These are phyloP conservation scores for Mucor velutinosus DNA, from an alignment of 371 early-diverging fungal genomes.

Conservation along the genomic window DNA sequence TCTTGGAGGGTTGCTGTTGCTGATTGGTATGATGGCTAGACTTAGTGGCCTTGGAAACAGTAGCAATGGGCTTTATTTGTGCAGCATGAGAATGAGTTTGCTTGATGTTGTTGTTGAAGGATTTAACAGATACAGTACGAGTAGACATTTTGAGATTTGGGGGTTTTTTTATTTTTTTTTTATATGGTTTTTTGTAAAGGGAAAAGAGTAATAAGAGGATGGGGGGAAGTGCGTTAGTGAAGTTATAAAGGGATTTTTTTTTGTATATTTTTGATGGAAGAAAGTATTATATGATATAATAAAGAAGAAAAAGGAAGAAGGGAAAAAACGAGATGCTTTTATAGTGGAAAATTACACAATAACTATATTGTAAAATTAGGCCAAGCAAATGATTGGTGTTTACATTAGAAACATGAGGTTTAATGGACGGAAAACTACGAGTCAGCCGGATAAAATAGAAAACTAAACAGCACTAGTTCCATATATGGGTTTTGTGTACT, in stretches of 20 bases:
- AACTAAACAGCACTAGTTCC: neutral
- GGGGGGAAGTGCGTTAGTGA: neutral
- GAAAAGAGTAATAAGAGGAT: constrained; percentile 1
- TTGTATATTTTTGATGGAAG: neutral
- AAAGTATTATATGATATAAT: neutral
- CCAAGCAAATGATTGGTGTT: constrained; percentile 2
- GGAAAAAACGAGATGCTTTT: constrained; percentile 1
- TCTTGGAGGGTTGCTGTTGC: constrained; percentile 15
- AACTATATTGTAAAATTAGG: neutral
- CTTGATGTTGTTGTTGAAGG: constrained; percentile 11
- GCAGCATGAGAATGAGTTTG: constrained; percentile 10
- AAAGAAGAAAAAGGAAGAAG: constrained; percentile 2
- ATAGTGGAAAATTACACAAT: neutral
- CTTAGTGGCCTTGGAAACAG: neutral
- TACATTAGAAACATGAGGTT: constrained; percentile 8
- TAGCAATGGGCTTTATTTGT: neutral
- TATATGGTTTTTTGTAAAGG: neutral
- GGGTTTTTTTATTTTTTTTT: constrained; percentile 19
- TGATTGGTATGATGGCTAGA: constrained; percentile 7
- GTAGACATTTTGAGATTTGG: constrained; percentile 15
- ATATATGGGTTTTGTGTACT: neutral
- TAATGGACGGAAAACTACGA: neutral
- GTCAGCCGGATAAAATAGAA: neutral
- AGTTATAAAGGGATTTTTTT: constrained; percentile 3
- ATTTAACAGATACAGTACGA: constrained; percentile 21